Evolutionary conservation across 495 filamentous ascomycete species (phyloP), one percentile per base, ranked within the genome.

Genomic region (Podospora conica): DNA sequence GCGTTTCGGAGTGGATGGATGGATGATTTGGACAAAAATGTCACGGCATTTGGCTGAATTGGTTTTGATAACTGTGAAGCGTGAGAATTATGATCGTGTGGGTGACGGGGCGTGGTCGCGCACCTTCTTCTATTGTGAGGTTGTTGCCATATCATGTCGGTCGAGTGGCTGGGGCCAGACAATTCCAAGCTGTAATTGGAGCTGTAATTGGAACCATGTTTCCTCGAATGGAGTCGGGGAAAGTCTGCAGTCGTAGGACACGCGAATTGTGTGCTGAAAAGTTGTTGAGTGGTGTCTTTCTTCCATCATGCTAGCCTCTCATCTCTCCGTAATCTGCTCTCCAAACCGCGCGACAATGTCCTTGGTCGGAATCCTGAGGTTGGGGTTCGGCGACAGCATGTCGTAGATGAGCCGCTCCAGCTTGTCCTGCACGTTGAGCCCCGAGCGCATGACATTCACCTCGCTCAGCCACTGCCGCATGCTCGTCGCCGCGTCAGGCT

Each of bases 391-490:
- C 6, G 72, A 69, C 23, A 83, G 66, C 81, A 83, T 83, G 55
- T 79, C 78, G 55, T 73, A 64, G 10, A 82, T 73, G 12, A 83
- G 62, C 21, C 69, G 70, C 63, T 83, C 80, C 20, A 82, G 67
- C 57, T 74, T 74, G 62, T 82, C 79, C 21, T 69, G 69, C 0
- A 64, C 29, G 65, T 79, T 73, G 0, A 83, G 75, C 25, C 65
- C 68, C 12, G 54, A 67, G 54, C 78, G 76, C 53, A 76, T 75
- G 55, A 73, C 70, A 33, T 73, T 76, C 58, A 83, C 67, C 67
- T 82, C 81, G 60, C 22, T 55, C 61, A 83, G 74, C 81, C 81
- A 83, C 62, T 73, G 71, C 24, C 76, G 77, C 81, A 83, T 82
- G 64, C 80, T 77, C 1, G 69, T 12, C 6, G 76, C 75, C 5